phyloP scores from a whole-genome alignment of 768 basidiomycete species.

The Mycena crocata region DNA sequence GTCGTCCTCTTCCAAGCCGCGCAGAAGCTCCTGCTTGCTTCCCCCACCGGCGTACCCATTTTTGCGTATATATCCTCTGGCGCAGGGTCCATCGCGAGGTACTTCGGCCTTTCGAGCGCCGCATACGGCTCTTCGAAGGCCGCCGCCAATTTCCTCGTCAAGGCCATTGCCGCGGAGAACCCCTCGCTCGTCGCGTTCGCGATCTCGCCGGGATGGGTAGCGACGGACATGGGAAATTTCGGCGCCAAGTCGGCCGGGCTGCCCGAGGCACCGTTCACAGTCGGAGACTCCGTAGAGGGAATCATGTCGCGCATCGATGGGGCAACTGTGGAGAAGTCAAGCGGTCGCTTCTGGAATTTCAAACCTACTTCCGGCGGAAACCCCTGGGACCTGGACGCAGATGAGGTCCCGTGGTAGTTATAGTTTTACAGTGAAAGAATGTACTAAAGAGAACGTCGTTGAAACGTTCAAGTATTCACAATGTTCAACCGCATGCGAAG shows the following conservation, averaged over 20 bases:
- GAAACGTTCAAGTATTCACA: too few relatives aligned
- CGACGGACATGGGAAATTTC: constrained; percentile 9
- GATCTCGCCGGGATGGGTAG: neutral
- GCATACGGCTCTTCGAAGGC: neutral
- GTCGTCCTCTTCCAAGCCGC: constrained; percentile 16
- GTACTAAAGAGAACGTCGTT: too few relatives aligned
- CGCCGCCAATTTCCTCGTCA: too few relatives aligned
- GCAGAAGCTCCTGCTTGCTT: constrained; percentile 11
- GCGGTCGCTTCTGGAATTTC: constrained; percentile 10
- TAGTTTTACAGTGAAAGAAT: too few relatives aligned
- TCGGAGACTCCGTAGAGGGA: too few relatives aligned
- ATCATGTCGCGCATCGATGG: constrained; percentile 10
- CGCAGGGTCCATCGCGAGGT: neutral
- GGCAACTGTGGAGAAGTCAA: constrained; percentile 1
- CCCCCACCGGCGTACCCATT: neutral
- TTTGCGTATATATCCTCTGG: neutral
- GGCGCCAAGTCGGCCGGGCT: neutral
- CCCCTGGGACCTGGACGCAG: too few relatives aligned
- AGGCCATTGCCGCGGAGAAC: too few relatives aligned
- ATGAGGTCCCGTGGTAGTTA: too few relatives aligned
- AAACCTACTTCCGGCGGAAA: neutral
- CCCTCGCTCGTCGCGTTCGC: too few relatives aligned
- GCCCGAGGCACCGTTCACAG: too few relatives aligned
- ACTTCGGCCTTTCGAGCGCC: neutral
- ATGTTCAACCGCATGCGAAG: too few relatives aligned